phyloP scores from a whole-genome alignment of 768 basidiomycete genomes.

The Chlorophyllum brunneum region DNA sequence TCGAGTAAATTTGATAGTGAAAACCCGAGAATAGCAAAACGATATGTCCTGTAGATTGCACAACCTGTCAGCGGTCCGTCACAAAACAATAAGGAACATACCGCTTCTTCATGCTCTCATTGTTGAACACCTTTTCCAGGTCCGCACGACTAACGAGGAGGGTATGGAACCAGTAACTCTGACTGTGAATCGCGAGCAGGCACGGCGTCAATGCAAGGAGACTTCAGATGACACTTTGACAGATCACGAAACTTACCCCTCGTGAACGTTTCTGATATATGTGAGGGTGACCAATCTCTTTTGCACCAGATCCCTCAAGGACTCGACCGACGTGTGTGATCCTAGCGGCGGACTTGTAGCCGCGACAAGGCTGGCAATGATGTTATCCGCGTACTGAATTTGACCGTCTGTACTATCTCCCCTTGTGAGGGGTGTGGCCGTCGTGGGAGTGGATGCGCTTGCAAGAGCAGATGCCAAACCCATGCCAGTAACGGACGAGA shows the following conservation, averaged over 20 bases:
- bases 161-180: constrained; percentile 86
- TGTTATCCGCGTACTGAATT: constrained; percentile 51
- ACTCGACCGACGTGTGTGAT: constrained; percentile 74
- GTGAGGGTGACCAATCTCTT: constrained; percentile 84
- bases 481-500: constrained; percentile 22
- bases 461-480: constrained; percentile 30
- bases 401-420: constrained; percentile 67
- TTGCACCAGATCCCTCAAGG: constrained; percentile 73
- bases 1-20: constrained; percentile 81
- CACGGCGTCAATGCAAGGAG: constrained; percentile 11
- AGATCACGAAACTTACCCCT: constrained; percentile 56
- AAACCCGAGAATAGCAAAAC: constrained; percentile 84
- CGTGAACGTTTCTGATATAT: constrained; percentile 80
- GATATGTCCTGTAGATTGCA: constrained; percentile 53
- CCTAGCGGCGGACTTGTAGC: constrained; percentile 41
- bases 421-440: constrained; percentile 38
- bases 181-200: constrained; percentile 36
- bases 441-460: constrained; percentile 38
- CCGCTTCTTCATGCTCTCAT: constrained; percentile 76
- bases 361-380: constrained; percentile 28
- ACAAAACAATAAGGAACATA: constrained; percentile 22
- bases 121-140: constrained; percentile 72
- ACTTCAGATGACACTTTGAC: neutral
- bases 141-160: constrained; percentile 73
- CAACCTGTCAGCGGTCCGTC: constrained; percentile 8